phyloP scores from a whole-genome alignment of 768 basidiomycete species.

The Cantharellus anzutake region DNA sequence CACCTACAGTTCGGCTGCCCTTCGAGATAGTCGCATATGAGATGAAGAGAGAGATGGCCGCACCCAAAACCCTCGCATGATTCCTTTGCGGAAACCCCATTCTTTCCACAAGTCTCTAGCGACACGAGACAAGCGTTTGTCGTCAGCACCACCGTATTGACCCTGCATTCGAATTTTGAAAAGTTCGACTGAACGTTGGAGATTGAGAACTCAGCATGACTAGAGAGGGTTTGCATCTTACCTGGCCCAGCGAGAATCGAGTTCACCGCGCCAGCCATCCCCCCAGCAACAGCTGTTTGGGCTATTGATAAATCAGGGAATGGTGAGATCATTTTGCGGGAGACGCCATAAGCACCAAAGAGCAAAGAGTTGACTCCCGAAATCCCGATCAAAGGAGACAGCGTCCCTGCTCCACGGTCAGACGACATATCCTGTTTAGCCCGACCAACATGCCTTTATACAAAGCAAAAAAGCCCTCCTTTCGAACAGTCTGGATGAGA shows the following conservation, averaged over 20 bases:
- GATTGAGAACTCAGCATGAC: background rate
- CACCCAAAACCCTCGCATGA: conserved; percentile 98
- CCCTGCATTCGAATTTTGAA: conserved; percentile 98
- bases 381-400: conserved; percentile 77
- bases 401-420: conserved; percentile 36
- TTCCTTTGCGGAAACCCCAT: conserved; percentile 70
- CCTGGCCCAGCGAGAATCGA: conserved; percentile 83
- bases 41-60: conserved; percentile 6
- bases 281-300: conserved; percentile 69
- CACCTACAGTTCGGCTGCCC: conserved; percentile 27
- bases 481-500: conserved; percentile 52
- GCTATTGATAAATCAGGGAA: conserved; percentile 65
- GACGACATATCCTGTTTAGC: background rate
- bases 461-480: conserved; percentile 81
- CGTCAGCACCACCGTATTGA: conserved; percentile 65
- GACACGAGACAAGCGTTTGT: conserved; percentile 57
- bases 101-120: conserved; percentile 68
- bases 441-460: conserved; percentile 60
- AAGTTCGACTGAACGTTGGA: conserved; percentile 55
- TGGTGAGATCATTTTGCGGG: conserved; percentile 69
- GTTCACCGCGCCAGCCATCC: conserved; percentile 84
- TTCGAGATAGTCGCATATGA: too few species aligned
- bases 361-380: conserved; percentile 92
- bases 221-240: conserved; percentile 13
- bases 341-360: conserved; percentile 77